Conservation (phyloP, 768 basidiomycete species). For the Lentinula raphanica region DNA sequence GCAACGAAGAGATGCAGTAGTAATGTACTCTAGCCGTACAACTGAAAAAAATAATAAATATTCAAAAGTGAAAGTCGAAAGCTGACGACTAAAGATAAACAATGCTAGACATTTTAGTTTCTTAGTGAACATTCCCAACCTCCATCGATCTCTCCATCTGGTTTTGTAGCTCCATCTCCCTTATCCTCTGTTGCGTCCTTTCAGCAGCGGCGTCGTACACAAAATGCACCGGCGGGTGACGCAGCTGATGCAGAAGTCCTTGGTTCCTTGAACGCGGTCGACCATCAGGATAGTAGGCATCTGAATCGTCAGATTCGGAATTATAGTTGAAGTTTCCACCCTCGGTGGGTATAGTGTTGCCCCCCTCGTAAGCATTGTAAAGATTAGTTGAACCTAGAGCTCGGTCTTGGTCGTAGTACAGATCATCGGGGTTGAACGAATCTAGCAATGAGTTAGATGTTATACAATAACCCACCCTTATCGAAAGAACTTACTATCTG, state of each 20-base stretch:
- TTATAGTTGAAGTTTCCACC: conserved; percentile 15
- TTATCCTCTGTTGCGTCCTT: conserved; percentile 56
- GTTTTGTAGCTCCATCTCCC: conserved; percentile 8
- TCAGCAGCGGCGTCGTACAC: conserved; percentile 95
- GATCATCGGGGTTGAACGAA: conserved; percentile 51
- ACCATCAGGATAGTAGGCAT: conserved; percentile 13
- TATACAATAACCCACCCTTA: not conserved
- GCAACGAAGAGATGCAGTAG: not conserved
- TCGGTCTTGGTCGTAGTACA: not conserved
- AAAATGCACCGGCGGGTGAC: conserved; percentile 55
- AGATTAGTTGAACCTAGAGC: conserved; percentile 32
- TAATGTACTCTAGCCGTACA: not conserved
- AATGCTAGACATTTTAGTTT: too few species aligned
- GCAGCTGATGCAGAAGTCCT: conserved; percentile 16
- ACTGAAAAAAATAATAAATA: not conserved
- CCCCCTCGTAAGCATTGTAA: conserved; percentile 32
- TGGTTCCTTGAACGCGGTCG: conserved; percentile 1
- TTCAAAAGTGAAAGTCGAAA: not conserved
- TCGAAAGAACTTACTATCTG: conserved; percentile 35
- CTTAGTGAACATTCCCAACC: conserved; percentile 5
- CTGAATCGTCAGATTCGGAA: conserved; percentile 48
- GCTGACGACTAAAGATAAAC: not conserved
- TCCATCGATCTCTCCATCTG: conserved; percentile 1
- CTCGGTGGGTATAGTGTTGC: conserved; percentile 17
- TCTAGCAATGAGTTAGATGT: conserved; percentile 6